These are phyloP conservation scores for Magnusiomyces tetraspermus DNA, from an alignment of 1,139 yeast genomes.

Conservation along the genomic window DNA sequence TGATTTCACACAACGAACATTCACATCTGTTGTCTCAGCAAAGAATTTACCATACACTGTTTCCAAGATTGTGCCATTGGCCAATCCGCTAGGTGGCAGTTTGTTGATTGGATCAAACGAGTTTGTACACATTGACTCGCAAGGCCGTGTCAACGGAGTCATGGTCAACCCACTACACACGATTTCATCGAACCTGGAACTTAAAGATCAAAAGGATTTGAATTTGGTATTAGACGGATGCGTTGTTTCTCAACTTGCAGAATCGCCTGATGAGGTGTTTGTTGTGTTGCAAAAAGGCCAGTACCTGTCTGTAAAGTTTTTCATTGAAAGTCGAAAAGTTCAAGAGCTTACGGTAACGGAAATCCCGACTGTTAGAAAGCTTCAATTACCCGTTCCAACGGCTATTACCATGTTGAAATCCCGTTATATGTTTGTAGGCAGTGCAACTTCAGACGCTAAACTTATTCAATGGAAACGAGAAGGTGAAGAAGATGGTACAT, in stretches of 20 bases:
- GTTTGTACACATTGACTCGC: slow-evolving; percentile 68
- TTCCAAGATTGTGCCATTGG: slow-evolving; percentile 53
- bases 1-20: slow-evolving; percentile 51
- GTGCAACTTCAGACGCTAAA: slow-evolving; percentile 37
- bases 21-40: slow-evolving; percentile 58
- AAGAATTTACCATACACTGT: slow-evolving; percentile 68
- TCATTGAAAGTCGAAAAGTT: slow-evolving; percentile 39
- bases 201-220: slow-evolving; percentile 45
- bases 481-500: slow-evolving; percentile 17
- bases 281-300: slow-evolving; percentile 46
- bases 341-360: slow-evolving; percentile 24
- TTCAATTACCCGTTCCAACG: slow-evolving; percentile 21
- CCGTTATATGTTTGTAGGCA: slow-evolving; percentile 36
- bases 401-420: slow-evolving; percentile 17
- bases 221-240: slow-evolving; percentile 53
- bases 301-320: slow-evolving; percentile 44
- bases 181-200: slow-evolving; percentile 41
- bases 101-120: slow-evolving; percentile 70
- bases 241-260: slow-evolving; percentile 36
- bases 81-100: slow-evolving; percentile 61
- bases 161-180: slow-evolving; percentile 51
- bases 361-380: slow-evolving; percentile 5
- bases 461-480: slow-evolving; percentile 32
- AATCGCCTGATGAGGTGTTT: slow-evolving; percentile 42
- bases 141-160: slow-evolving; percentile 63